phyloP scores from a whole-genome alignment of 2,329 filamentous ascomycete genomes.

The Hypoxylon rubiginosum region DNA sequence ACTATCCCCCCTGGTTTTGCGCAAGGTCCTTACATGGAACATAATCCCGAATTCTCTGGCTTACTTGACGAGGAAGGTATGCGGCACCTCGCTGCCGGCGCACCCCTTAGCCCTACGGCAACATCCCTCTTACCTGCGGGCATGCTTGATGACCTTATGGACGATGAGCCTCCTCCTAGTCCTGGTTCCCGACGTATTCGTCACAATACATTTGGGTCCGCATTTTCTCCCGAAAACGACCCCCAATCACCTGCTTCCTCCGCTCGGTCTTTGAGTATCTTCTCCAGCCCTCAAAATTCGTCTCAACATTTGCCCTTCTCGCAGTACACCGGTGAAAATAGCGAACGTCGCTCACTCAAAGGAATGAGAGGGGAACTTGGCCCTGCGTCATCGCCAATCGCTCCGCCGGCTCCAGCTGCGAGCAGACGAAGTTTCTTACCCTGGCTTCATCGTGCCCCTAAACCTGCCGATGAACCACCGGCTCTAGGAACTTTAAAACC shows the following conservation, averaged over 20 bases:
- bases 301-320: slow-evolving; percentile 70
- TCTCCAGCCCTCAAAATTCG: slow-evolving; percentile 74
- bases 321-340: slow-evolving; percentile 60
- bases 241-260: slow-evolving; percentile 74
- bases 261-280: slow-evolving; percentile 66
- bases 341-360: slow-evolving; percentile 60
- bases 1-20: slow-evolving; percentile 64
- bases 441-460: slow-evolving; percentile 73
- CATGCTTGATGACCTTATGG: slow-evolving; percentile 72
- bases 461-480: slow-evolving; percentile 71
- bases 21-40: slow-evolving; percentile 66
- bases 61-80: slow-evolving; percentile 73
- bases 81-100: slow-evolving; percentile 71
- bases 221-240: slow-evolving; percentile 58
- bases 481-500: slow-evolving; percentile 77
- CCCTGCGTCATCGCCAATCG: slow-evolving; percentile 58
- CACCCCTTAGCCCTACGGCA: slow-evolving; percentile 82
- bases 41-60: slow-evolving; percentile 58
- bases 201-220: slow-evolving; percentile 55
- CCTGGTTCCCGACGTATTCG: slow-evolving; percentile 51
- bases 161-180: slow-evolving; percentile 70
- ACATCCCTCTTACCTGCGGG: slow-evolving; percentile 78
- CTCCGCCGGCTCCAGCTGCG: slow-evolving; percentile 54
- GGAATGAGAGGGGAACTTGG: slow-evolving; percentile 50
- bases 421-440: slow-evolving; percentile 67